Evolutionary conservation across 768 basidiomycete species (phyloP).

Genomic region (Hygrophoropsis aurantiaca): DNA sequence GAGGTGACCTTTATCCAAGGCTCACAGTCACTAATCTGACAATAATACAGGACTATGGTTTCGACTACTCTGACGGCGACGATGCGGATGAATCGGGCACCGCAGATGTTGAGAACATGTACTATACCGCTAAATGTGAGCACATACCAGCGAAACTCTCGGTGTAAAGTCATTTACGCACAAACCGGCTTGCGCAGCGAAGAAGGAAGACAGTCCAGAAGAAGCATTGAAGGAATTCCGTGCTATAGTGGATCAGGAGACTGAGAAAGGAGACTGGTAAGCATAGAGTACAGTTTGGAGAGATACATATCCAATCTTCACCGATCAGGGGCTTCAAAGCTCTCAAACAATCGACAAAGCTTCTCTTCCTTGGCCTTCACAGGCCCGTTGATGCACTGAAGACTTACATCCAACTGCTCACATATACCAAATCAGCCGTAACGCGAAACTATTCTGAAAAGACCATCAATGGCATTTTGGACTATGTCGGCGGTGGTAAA

Average conservation of each 20-base stretch:
- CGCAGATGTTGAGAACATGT: constrained; percentile 95
- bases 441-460: constrained; percentile 98
- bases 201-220: constrained; percentile 94
- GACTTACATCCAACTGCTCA: constrained; percentile 83
- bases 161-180: neutral
- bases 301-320: constrained; percentile 2
- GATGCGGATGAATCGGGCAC: constrained; percentile 78
- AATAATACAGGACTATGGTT: constrained; percentile 77
- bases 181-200: constrained; percentile 57
- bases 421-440: constrained; percentile 94
- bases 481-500: constrained; percentile 93
- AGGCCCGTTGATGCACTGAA: constrained; percentile 82
- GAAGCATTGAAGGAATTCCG: constrained; percentile 88
- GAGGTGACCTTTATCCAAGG: constrained; percentile 50
- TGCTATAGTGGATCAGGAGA: constrained; percentile 85
- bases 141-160: constrained; percentile 6
- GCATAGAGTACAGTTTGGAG: constrained; percentile 13
- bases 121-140: constrained; percentile 95
- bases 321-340: constrained; percentile 93
- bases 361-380: constrained; percentile 78
- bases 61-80: constrained; percentile 93
- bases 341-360: constrained; percentile 94
- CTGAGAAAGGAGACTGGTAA: constrained; percentile 94
- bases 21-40: constrained; percentile 1
- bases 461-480: constrained; percentile 96